Conservation (phyloP, 805 yeast genomes). For the Middelhovenomyces tepae region DNA sequence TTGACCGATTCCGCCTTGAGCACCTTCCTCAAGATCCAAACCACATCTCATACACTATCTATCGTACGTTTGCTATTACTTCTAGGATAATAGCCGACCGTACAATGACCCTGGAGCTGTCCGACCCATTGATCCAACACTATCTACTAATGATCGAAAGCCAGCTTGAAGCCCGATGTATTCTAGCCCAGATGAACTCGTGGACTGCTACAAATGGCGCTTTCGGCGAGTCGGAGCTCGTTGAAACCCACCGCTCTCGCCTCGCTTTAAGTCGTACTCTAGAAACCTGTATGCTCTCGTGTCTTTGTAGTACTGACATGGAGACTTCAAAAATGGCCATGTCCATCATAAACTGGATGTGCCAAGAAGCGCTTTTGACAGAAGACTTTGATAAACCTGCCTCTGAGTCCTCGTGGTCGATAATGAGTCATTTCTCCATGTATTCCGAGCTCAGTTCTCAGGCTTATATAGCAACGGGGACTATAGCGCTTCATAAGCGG, state of each 20-base stretch:
- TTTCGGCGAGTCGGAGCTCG: slow-evolving; percentile 20
- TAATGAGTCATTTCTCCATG: slow-evolving; percentile 30
- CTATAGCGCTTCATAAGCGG: slow-evolving; percentile 65
- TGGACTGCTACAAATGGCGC: slow-evolving; percentile 20
- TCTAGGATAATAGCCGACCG: slow-evolving; percentile 33
- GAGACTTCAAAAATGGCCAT: slow-evolving; percentile 43
- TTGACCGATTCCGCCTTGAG: slow-evolving; percentile 1
- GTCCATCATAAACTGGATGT: slow-evolving; percentile 29
- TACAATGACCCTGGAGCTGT: slow-evolving; percentile 31
- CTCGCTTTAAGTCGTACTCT: slow-evolving; percentile 29
- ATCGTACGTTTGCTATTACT: slow-evolving; percentile 20
- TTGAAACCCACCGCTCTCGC: slow-evolving; percentile 25
- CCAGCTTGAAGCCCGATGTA: slow-evolving; percentile 5
- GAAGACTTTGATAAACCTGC: slow-evolving; percentile 16
- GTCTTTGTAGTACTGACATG: slow-evolving; percentile 42
- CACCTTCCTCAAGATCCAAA: slow-evolving; percentile 4
- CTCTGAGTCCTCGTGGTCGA: slow-evolving; percentile 14
- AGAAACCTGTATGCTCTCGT: slow-evolving; percentile 44
- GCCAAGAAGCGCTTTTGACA: slow-evolving; percentile 18
- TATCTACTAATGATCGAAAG: slow-evolving; percentile 17
- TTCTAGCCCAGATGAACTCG: slow-evolving; percentile 21
- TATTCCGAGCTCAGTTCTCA: slow-evolving; percentile 43
- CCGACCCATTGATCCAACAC: slow-evolving; percentile 22
- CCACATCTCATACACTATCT: slow-evolving; percentile 12
- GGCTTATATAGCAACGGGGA: slow-evolving; percentile 52